Percentiles rank a stretch among this genome's conserved stretches.
Evolutionary conservation across 208 protist species (phyloP).

Genomic region (Acanthamoeba healyi): DNA sequence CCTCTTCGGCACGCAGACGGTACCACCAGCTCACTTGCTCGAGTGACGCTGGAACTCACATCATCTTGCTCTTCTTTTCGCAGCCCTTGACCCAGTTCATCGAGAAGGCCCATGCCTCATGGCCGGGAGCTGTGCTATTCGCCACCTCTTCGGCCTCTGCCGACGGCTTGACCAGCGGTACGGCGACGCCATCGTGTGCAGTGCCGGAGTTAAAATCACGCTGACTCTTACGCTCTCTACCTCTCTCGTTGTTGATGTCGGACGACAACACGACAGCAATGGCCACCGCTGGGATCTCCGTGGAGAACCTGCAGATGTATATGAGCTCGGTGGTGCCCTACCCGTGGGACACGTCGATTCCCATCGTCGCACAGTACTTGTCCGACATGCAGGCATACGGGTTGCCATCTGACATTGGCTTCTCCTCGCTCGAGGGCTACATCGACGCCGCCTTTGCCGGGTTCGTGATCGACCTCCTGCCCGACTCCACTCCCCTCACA

Average conservation of each 20-base stretch:
- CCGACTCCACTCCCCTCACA: neutral
- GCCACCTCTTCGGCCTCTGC: neutral
- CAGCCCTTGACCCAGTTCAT: neutral
- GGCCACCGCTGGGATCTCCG: neutral
- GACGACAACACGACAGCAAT: neutral
- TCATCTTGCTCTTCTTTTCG: neutral
- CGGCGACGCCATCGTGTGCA: too few species aligned
- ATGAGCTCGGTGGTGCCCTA: constrained; percentile 34
- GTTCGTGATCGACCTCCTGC: neutral
- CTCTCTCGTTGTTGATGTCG: neutral
- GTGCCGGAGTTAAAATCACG: too few species aligned
- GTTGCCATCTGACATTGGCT: neutral
- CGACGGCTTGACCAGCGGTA: neutral
- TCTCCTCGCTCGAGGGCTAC: constrained; percentile 11
- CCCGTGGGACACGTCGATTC: neutral
- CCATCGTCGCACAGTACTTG: neutral
- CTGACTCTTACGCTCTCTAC: too few species aligned
- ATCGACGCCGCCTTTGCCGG: neutral
- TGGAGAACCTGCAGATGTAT: neutral
- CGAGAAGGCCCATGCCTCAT: neutral
- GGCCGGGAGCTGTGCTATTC: neutral
- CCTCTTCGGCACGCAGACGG: constrained; percentile 10
- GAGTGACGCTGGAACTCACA: neutral
- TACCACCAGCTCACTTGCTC: too few species aligned
- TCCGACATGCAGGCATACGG: neutral